Conservation (phyloP, 1,284 basidiomycete genomes). For the Takashimella koratensis region DNA sequence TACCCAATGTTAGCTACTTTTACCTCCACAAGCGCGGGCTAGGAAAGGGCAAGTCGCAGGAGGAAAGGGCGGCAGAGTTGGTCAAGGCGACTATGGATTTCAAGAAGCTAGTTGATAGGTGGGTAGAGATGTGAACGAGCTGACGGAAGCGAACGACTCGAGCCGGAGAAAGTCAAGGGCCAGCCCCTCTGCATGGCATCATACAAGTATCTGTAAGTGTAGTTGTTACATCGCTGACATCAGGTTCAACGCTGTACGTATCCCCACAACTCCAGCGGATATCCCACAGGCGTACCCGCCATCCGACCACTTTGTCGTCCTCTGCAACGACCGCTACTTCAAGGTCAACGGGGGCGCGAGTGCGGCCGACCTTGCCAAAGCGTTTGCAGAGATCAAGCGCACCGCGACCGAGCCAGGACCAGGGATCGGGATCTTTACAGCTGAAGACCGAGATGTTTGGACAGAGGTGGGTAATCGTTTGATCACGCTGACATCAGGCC, state of each 20-base stretch:
- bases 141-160: slow-evolving; percentile 63
- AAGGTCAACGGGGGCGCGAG: slow-evolving; percentile 62
- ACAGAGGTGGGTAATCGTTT: slow-evolving; percentile 58
- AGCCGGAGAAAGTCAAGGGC: slow-evolving; percentile 82
- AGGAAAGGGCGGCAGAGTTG: slow-evolving; percentile 70
- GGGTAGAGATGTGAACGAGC: slow-evolving; percentile 34
- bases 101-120: slow-evolving; percentile 75
- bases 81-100: slow-evolving; percentile 81
- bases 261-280: slow-evolving; percentile 80
- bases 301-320: slow-evolving; percentile 77
- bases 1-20: slow-evolving; percentile 94
- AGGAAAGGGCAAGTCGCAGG: slow-evolving; percentile 55
- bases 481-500: slow-evolving; percentile 49
- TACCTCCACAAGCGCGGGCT: slow-evolving; percentile 79
- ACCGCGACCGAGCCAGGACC: slow-evolving; percentile 58
- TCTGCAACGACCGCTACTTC: slow-evolving; percentile 89
- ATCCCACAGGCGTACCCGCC: slow-evolving; percentile 76
- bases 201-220: slow-evolving; percentile 86
- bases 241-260: slow-evolving; percentile 84
- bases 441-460: slow-evolving; percentile 89
- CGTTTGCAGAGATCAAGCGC: slow-evolving; percentile 72
- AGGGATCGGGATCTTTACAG: slow-evolving; percentile 77
- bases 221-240: slow-evolving; percentile 3
- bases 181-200: slow-evolving; percentile 87
- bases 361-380: slow-evolving; percentile 73